These are phyloP conservation scores for Vachellia collinsii DNA, from an alignment of 306 rosid genomes.

Conservation along the genomic window DNA sequence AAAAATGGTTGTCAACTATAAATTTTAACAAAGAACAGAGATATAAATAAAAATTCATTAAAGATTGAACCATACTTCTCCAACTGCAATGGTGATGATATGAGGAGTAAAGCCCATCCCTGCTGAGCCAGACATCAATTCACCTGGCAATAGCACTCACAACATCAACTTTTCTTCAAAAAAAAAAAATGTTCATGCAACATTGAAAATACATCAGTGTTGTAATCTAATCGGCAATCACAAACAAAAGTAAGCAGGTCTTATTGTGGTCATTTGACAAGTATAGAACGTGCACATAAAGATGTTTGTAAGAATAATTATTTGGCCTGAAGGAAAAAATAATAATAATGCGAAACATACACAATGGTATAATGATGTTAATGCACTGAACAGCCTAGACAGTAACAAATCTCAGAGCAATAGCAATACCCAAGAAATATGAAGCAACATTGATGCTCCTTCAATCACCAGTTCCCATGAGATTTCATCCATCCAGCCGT, in stretches of 20 bases:
- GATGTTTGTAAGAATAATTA: background rate
- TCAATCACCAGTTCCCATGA: background rate
- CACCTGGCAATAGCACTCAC: slow-evolving; percentile 62
- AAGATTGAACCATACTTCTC: slow-evolving; percentile 69
- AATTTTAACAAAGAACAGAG: background rate
- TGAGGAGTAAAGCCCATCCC: slow-evolving; percentile 95
- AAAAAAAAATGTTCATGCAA: background rate
- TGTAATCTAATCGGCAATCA: slow-evolving; percentile 1
- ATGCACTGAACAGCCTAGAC: background rate
- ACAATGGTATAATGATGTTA: background rate
- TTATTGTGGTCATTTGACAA: slow-evolving; percentile 12
- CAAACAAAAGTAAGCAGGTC: slow-evolving; percentile 23
- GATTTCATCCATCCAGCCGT: background rate
- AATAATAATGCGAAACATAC: background rate
- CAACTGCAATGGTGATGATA: slow-evolving; percentile 75
- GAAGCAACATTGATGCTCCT: background rate
- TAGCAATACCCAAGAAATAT: background rate
- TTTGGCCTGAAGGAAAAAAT: background rate
- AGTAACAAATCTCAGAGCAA: slow-evolving; percentile 1
- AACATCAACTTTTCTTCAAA: slow-evolving; percentile 35
- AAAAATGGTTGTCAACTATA: background rate
- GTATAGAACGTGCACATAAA: background rate
- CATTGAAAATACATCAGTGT: slow-evolving; percentile 14
- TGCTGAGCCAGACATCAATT: slow-evolving; percentile 80
- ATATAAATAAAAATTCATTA: slow-evolving; percentile 12